Percentiles rank a stretch among this genome's conserved stretches.
Conservation (phyloP, 208 protist species). For the Porcisia hertigi region DNA sequence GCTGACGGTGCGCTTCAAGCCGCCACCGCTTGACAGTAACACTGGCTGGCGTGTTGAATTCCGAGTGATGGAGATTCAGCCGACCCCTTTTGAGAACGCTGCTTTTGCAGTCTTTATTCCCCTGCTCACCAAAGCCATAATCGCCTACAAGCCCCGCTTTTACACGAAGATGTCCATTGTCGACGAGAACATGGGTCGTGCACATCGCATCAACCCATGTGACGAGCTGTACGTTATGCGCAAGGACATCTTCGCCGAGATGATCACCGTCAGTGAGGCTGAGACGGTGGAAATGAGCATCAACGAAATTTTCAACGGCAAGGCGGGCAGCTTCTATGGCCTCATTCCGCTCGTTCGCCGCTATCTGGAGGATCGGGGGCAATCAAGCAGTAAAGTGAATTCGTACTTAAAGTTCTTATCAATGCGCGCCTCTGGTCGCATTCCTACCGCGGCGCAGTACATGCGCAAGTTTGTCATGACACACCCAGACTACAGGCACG, state of each 20-base stretch:
- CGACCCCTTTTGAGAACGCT: constrained; percentile 99
- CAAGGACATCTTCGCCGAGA: constrained; percentile 79
- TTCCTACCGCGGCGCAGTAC: constrained; percentile 94
- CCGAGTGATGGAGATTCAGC: constrained; percentile 94
- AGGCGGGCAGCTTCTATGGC: constrained; percentile 84
- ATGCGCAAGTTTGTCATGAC: constrained; percentile 92
- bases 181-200: constrained; percentile 97
- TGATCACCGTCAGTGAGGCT: constrained; percentile 42
- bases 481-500: constrained; percentile 95
- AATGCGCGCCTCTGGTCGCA: constrained; percentile 92
- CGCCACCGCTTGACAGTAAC: constrained; percentile 75
- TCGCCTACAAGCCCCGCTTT: constrained; percentile 94
- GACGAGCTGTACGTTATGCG: constrained; percentile 95
- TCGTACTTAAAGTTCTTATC: constrained; percentile 93
- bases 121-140: constrained; percentile 95
- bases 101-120: constrained; percentile 97
- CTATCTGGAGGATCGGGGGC: constrained; percentile 84
- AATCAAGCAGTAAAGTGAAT: constrained; percentile 59
- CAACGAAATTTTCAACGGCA: constrained; percentile 97
- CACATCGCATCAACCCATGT: constrained; percentile 90
- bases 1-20: constrained; percentile 98
- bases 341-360: constrained; percentile 92
- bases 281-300: constrained; percentile 89
- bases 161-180: constrained; percentile 97
- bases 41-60: constrained; percentile 98